These are phyloP conservation scores for Aspergillus pseudoviridinutans DNA, from an alignment of 2,329 filamentous ascomycete species.

Conservation along the genomic window DNA sequence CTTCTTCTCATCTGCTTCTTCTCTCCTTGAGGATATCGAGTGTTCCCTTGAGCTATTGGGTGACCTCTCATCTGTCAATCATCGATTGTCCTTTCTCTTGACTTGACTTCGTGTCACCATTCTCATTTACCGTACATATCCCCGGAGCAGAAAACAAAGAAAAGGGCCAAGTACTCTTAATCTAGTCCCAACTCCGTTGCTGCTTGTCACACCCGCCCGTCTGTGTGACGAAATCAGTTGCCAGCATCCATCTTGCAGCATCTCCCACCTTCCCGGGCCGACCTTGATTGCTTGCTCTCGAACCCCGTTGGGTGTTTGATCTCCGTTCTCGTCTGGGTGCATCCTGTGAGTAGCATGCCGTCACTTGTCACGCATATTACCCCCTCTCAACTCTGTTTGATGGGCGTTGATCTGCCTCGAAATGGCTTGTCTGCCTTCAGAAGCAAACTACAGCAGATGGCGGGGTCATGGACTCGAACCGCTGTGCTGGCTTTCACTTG, in stretches of 20 bases:
- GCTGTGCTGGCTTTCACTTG: neutral
- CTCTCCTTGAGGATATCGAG: neutral
- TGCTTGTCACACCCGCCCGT: neutral
- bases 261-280: neutral
- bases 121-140: slow-evolving; percentile 6
- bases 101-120: slow-evolving; percentile 15
- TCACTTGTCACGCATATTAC: neutral
- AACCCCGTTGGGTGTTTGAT: neutral
- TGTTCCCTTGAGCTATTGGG: neutral
- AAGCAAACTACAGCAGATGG: neutral
- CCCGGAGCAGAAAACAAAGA: slow-evolving; percentile 4
- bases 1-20: slow-evolving; percentile 2
- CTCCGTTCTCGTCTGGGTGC: neutral
- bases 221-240: slow-evolving; percentile 11
- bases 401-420: neutral
- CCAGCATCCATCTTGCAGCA: slow-evolving; percentile 9
- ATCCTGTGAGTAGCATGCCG: neutral
- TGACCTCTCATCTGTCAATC: slow-evolving; percentile 1
- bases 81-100: neutral
- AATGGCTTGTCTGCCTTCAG: neutral
- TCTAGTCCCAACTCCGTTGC: slow-evolving; percentile 2
- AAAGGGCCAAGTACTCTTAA: neutral
- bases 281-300: neutral
- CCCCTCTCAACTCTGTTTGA: neutral
- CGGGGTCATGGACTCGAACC: neutral